A percentile compares a stretch with the other conserved stretches of the same genome.
phyloP scores from a whole-genome alignment of 1,139 yeast species.

The Blastobotrys elegans region DNA sequence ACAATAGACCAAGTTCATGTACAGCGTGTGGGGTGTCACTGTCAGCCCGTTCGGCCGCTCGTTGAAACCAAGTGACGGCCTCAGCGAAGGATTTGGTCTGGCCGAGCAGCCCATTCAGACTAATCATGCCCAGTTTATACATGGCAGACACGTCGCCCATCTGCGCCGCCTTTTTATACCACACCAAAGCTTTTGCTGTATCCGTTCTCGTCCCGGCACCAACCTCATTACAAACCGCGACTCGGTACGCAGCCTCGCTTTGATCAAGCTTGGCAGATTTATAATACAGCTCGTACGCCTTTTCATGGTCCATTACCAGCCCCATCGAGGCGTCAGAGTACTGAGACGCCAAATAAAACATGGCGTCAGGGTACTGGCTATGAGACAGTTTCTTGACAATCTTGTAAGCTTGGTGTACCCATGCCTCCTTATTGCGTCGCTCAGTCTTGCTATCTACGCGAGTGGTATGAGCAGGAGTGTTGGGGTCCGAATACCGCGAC shows the following conservation, averaged over 20 bases:
- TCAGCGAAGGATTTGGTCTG: constrained; percentile 42
- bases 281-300: constrained; percentile 54
- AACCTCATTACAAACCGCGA: constrained; percentile 63
- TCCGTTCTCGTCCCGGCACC: constrained; percentile 55
- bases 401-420: constrained; percentile 53
- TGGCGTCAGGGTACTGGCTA: constrained; percentile 44
- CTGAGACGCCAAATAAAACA: constrained; percentile 54
- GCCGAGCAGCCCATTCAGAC: constrained; percentile 47
- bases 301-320: constrained; percentile 49
- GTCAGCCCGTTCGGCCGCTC: constrained; percentile 47
- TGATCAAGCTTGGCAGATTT: constrained; percentile 55
- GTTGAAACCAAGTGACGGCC: constrained; percentile 52
- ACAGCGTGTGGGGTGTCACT: constrained; percentile 49
- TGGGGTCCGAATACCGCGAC: constrained; percentile 31
- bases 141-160: constrained; percentile 54
- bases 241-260: constrained; percentile 56
- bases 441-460: constrained; percentile 41
- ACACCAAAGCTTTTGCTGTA: constrained; percentile 43
- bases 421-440: constrained; percentile 48
- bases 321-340: constrained; percentile 54
- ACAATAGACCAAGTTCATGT: constrained; percentile 64
- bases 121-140: constrained; percentile 65
- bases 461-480: constrained; percentile 25
- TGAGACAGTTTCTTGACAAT: constrained; percentile 49
- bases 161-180: constrained; percentile 54